phyloP scores from a whole-genome alignment of 1,139 yeast species.

The Zygoascus sp. region DNA sequence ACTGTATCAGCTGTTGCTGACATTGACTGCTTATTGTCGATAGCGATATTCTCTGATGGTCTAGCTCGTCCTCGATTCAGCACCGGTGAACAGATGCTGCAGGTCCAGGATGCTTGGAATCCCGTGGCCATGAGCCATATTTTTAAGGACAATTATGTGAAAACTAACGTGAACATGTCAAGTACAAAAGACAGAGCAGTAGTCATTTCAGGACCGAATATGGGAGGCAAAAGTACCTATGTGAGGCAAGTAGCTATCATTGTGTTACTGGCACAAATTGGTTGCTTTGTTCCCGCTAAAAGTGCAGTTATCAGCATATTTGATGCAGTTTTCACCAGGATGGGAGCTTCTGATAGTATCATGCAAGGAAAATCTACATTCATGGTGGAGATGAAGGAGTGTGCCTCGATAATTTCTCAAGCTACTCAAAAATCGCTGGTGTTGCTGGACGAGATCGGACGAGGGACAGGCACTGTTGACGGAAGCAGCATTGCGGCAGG shows the following conservation, averaged over 20 bases:
- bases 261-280: slow-evolving; percentile 79
- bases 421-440: slow-evolving; percentile 53
- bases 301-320: slow-evolving; percentile 55
- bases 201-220: slow-evolving; percentile 68
- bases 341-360: slow-evolving; percentile 75
- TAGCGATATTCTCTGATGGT: slow-evolving; percentile 48
- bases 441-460: slow-evolving; percentile 60
- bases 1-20: slow-evolving; percentile 52
- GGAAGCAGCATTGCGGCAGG: slow-evolving; percentile 86
- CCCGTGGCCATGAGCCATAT: slow-evolving; percentile 6
- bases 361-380: slow-evolving; percentile 68
- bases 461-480: slow-evolving; percentile 82
- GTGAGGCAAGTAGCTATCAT: slow-evolving; percentile 60
- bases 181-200: slow-evolving; percentile 43
- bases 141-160: slow-evolving; percentile 43
- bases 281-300: slow-evolving; percentile 74
- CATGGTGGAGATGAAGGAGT: slow-evolving; percentile 69
- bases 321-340: slow-evolving; percentile 47
- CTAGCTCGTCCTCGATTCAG: not conserved
- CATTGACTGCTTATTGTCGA: slow-evolving; percentile 71
- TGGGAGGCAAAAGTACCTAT: slow-evolving; percentile 76
- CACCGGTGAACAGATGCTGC: not conserved
- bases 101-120: slow-evolving; percentile 9
- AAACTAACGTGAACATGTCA: slow-evolving; percentile 60
- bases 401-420: slow-evolving; percentile 50